These are phyloP conservation scores for Podochytrium sp. DNA, from an alignment of 192 early-diverging fungal genomes.

Conservation along the genomic window DNA sequence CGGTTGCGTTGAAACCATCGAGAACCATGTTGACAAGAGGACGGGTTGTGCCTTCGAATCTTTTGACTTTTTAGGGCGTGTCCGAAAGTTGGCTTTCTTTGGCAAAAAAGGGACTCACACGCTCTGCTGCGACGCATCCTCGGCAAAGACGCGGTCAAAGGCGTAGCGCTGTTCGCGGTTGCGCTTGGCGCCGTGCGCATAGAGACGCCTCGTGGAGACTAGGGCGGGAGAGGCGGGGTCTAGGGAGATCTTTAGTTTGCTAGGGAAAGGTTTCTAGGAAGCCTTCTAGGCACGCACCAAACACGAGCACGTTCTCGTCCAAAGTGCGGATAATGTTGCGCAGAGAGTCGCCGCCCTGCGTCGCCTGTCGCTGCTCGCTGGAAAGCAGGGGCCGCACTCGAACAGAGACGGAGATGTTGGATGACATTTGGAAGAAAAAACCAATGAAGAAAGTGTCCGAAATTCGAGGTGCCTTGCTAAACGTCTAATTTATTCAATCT, in stretches of 20 bases:
- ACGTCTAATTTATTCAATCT: background rate
- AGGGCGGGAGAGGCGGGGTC: too few relatives aligned
- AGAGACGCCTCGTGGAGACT: slow-evolving; percentile 3
- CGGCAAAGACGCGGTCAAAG: slow-evolving; percentile 80
- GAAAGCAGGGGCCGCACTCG: slow-evolving; percentile 18
- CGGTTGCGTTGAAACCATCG: slow-evolving; percentile 81
- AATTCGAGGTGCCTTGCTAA: background rate
- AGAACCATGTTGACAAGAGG: slow-evolving; percentile 72
- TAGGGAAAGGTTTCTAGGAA: background rate
- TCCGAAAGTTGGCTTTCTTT: too few relatives aligned
- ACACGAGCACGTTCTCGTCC: slow-evolving; percentile 12
- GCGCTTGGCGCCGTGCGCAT: slow-evolving; percentile 30
- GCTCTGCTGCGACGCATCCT: slow-evolving; percentile 69
- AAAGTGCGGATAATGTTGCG: background rate
- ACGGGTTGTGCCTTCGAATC: slow-evolving; percentile 67
- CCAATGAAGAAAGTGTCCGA: too few relatives aligned
- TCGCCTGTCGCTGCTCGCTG: background rate
- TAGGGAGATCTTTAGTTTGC: background rate
- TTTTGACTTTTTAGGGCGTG: too few relatives aligned
- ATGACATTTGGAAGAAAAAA: background rate
- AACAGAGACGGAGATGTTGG: slow-evolving; percentile 20
- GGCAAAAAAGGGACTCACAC: slow-evolving; percentile 35
- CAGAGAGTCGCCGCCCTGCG: background rate
- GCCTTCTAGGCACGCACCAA: background rate
- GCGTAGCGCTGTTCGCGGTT: slow-evolving; percentile 66